Base-by-base conservation (phyloP, 2,329 filamentous ascomycete species). In the Orbilia quercus region DNA sequence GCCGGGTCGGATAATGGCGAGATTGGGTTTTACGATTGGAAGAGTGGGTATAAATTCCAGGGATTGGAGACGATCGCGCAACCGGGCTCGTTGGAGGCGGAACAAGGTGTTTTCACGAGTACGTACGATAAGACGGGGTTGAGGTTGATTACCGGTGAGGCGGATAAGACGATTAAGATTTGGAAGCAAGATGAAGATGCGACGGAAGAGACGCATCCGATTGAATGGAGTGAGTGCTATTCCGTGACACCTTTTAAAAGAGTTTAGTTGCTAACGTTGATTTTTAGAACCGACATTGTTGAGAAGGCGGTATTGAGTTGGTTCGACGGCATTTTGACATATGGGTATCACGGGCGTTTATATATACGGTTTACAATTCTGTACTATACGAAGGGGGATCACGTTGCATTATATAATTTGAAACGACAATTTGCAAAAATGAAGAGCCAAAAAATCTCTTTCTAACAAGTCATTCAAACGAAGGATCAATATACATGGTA, bases 21-120 rank as follows among this genome's bases (percentile, higher is more conserved):
- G 36, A 95, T 98, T 84, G 91, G 88, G 76, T 99, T 99, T 84
- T 99, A 93, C 91, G 96, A 99, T 80, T 99, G 95, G 95, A 98
- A 98, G 82, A 91, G 92, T 0, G 95, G 96, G 0, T 88, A 99
- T 80, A 86, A 90, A 51, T 99, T 95, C 83, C 95, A 99, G 82
- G 87, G 88, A 7, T 85, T 94, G 11, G 93, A 99, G 77, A 96
- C 91, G 2, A 91, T 91, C 6, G 95, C 95, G 0, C 95, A 99
- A 80, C 95, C 95, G 0, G 95, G 95, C 54, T 96, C 91, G 16
- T 83, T 99, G 22, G 93, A 98, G 78, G 95, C 95, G 4, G 95
- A 99, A 82, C 89, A 92, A 4, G 96, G 96, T 59, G 88, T 99
- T 77, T 96, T 99, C 90, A 91, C 90, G 79, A 92, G 91, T 12